phyloP scores from a whole-genome alignment of 345 rosid genomes.

The Brassica rapa region DNA sequence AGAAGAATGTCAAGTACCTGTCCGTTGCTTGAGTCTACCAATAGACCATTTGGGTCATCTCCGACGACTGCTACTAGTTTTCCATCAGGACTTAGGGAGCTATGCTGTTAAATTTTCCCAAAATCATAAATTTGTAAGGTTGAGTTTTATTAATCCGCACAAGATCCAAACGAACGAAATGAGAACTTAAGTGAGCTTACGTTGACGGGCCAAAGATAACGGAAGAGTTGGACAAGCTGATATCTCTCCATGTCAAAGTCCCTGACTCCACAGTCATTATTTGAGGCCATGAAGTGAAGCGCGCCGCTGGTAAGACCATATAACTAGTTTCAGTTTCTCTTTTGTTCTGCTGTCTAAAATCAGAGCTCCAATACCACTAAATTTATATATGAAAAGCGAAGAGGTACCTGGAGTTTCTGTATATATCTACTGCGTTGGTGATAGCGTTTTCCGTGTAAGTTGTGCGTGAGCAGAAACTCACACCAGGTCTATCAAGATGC shows the following conservation, averaged over 20 bases:
- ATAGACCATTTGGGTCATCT: conserved; percentile 63
- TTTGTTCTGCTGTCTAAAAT: neutral
- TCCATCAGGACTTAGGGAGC: conserved; percentile 74
- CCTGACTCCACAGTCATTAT: conserved; percentile 77
- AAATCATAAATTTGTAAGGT: conserved; percentile 4
- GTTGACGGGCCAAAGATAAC: conserved; percentile 77
- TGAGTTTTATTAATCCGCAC: neutral
- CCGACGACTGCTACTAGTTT: conserved; percentile 71
- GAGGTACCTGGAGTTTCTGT: conserved; percentile 57
- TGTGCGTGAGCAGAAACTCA: conserved; percentile 84
- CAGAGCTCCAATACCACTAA: neutral
- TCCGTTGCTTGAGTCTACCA: conserved; percentile 68
- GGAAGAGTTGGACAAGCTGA: conserved; percentile 59
- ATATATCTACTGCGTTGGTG: conserved; percentile 91
- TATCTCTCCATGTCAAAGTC: conserved; percentile 84
- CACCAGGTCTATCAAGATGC: conserved; percentile 84
- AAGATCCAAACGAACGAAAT: neutral
- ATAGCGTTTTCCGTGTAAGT: conserved; percentile 91
- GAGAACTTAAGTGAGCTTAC: conserved; percentile 44
- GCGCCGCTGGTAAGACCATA: conserved; percentile 53
- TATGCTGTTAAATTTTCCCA: conserved; percentile 51
- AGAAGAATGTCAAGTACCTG: conserved; percentile 45
- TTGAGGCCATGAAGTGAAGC: conserved; percentile 75
- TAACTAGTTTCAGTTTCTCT: conserved; percentile 9
- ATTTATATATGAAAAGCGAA: conserved; percentile 14